Conservation (phyloP, 75 land plant genomes). For the Cunninghamia lanceolata region DNA sequence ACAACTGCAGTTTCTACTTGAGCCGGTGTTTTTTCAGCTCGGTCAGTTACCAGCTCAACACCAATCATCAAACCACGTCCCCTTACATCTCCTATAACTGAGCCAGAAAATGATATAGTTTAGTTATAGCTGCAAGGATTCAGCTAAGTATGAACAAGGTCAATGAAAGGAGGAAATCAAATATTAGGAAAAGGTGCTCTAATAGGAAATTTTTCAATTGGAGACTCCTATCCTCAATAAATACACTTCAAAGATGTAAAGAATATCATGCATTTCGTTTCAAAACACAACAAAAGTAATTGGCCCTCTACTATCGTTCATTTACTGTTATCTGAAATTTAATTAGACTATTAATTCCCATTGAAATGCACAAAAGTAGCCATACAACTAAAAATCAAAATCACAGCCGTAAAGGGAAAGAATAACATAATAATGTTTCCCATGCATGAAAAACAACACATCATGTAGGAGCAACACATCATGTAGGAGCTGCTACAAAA, state of each 20-base stretch:
- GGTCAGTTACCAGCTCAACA: constrained; percentile 92
- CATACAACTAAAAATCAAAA: neutral
- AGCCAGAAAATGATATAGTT: neutral
- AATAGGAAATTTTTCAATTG: neutral
- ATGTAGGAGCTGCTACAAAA: neutral
- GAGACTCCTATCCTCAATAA: neutral
- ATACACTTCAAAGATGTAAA: neutral
- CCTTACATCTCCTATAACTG: constrained; percentile 98
- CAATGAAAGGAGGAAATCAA: neutral
- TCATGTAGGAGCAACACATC: neutral
- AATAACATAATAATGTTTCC: neutral
- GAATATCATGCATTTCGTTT: neutral
- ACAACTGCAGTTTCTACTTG: constrained; percentile 61
- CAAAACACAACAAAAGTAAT: neutral
- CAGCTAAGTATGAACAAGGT: neutral
- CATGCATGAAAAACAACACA: neutral
- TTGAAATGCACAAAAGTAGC: neutral
- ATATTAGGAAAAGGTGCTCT: neutral
- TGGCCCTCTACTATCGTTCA: neutral
- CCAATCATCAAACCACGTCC: constrained; percentile 96
- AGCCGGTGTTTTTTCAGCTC: constrained; percentile 83
- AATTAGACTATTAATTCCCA: neutral
- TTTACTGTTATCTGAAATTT: neutral
- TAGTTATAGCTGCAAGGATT: constrained; percentile 3
- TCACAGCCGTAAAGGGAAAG: neutral